Percentiles rank a stretch among this genome's conserved stretches.
These are phyloP conservation scores for Phytophthora uliginosa DNA, from an alignment of 352 stramenopile genomes.

Conservation along the genomic window DNA sequence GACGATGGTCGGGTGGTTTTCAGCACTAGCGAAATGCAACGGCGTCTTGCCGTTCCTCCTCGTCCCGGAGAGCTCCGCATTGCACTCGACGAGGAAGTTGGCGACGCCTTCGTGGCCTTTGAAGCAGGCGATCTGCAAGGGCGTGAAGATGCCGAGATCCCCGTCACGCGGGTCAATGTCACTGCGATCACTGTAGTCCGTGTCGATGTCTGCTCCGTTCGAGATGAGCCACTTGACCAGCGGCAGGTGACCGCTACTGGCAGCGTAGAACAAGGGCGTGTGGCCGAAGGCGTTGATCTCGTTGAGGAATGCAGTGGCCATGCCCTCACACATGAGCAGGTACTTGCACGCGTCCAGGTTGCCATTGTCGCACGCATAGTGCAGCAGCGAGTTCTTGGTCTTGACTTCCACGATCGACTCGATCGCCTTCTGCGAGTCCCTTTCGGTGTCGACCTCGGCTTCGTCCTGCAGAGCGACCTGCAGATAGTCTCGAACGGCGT, in stretches of 20 bases:
- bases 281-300: conserved; percentile 82
- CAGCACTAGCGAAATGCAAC: conserved; percentile 73
- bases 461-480: conserved; percentile 58
- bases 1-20: conserved; percentile 71
- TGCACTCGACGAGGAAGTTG: conserved; percentile 88
- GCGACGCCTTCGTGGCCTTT: conserved; percentile 74
- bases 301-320: conserved; percentile 72
- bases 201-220: conserved; percentile 87
- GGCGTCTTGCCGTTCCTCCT: conserved; percentile 79
- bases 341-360: conserved; percentile 88
- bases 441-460: conserved; percentile 1
- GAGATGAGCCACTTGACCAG: conserved; percentile 90
- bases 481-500: conserved; percentile 65
- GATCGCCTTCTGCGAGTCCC: conserved; percentile 25
- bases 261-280: conserved; percentile 84
- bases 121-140: conserved; percentile 84
- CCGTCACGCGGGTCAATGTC: conserved; percentile 60
- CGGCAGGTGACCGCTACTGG: conserved; percentile 74
- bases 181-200: conserved; percentile 74
- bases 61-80: conserved; percentile 75
- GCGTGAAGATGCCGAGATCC: conserved; percentile 81
- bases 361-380: conserved; percentile 86
- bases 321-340: conserved; percentile 77
- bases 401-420: conserved; percentile 66
- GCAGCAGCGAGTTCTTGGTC: conserved; percentile 79